These are phyloP conservation scores for Alnus rubra DNA, from an alignment of 306 rosid species.

Conservation along the genomic window DNA sequence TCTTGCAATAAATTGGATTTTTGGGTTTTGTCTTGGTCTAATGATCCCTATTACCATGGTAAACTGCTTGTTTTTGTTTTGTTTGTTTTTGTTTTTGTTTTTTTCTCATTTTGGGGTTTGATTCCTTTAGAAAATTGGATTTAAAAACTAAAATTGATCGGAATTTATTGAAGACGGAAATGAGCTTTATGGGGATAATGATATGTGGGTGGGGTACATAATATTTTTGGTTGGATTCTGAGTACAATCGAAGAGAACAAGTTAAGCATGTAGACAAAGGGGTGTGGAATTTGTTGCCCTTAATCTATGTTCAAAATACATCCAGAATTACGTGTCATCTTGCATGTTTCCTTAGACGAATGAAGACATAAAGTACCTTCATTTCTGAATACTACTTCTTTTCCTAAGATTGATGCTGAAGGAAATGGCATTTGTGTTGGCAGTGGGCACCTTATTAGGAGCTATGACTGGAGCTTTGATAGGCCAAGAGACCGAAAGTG, in stretches of 20 bases:
- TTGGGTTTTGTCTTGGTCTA: background rate
- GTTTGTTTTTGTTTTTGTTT: too few species aligned
- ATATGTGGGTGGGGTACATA: conserved; percentile 28
- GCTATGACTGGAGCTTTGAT: conserved; percentile 98
- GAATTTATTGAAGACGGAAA: conserved; percentile 19
- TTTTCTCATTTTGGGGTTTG: background rate
- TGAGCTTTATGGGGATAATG: conserved; percentile 16
- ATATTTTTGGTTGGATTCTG: conserved; percentile 34
- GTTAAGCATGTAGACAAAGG: conserved; percentile 9
- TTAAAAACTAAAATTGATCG: background rate
- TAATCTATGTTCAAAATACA: background rate
- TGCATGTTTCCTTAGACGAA: conserved; percentile 4
- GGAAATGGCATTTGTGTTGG: conserved; percentile 38
- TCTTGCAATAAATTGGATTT: background rate
- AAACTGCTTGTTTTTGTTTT: background rate
- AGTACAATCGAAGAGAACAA: background rate
- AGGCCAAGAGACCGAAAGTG: conserved; percentile 99
- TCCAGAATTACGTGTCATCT: conserved; percentile 5
- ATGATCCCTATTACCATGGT: background rate
- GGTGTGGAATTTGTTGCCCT: conserved; percentile 12
- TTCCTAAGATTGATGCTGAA: conserved; percentile 7
- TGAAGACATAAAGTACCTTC: conserved; percentile 4
- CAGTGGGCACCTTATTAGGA: conserved; percentile 93
- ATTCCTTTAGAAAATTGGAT: background rate
- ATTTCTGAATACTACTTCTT: conserved; percentile 7